These are phyloP conservation scores for Fraxinus pennsylvanica DNA, from an alignment of 257 asterid genomes.

Conservation along the genomic window DNA sequence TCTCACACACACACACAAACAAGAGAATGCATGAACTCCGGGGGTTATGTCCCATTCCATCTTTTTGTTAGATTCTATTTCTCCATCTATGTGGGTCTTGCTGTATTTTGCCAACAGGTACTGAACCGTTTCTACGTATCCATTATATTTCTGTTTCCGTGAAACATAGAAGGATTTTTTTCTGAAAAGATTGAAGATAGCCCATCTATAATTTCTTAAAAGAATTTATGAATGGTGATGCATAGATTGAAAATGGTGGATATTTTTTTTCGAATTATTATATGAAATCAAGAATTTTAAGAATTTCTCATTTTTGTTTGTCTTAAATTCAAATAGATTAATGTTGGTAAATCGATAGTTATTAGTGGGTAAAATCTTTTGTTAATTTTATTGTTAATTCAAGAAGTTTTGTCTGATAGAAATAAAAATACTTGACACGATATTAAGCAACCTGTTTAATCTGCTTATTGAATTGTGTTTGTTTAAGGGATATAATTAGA, in stretches of 20 bases:
- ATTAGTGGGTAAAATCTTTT: background rate
- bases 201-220: background rate
- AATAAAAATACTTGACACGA: no score
- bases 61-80: background rate
- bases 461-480: no score
- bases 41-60: no score
- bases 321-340: background rate
- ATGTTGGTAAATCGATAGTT: background rate
- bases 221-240: background rate
- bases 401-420: no score
- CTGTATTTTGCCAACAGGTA: background rate
- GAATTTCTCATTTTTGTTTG: background rate
- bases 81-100: background rate
- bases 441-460: no score
- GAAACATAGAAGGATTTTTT: background rate
- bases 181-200: background rate
- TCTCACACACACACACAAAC: no score
- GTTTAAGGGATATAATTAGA: no score
- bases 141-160: background rate
- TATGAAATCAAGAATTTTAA: background rate
- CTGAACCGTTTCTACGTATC: background rate
- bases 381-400: background rate
- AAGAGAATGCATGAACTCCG: no score
- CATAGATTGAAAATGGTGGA: background rate
- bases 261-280: background rate